Percentiles rank a stretch among this genome's conserved stretches.
Evolutionary conservation across 1,139 yeast genomes (phyloP).

Genomic region (Suhomyces panamericanus): DNA sequence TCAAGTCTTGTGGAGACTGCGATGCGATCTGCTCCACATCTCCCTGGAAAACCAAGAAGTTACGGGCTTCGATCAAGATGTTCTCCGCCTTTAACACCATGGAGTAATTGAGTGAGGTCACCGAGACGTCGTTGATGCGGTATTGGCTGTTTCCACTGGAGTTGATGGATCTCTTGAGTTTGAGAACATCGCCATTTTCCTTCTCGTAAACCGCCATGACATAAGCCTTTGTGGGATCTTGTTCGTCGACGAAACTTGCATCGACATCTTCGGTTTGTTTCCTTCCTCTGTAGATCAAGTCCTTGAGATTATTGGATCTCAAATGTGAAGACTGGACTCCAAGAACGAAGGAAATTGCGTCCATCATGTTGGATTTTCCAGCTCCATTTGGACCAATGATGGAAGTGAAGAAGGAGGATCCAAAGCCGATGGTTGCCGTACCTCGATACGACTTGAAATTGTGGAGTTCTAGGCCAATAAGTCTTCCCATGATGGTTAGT

Average conservation of each 20-base stretch:
- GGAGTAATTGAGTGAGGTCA: constrained; percentile 66
- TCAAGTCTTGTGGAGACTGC: constrained; percentile 75
- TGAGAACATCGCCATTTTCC: constrained; percentile 52
- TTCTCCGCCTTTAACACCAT: constrained; percentile 73
- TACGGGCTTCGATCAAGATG: constrained; percentile 84
- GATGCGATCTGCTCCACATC: constrained; percentile 94
- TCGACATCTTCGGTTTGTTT: constrained; percentile 21
- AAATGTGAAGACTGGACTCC: constrained; percentile 80
- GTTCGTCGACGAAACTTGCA: constrained; percentile 20
- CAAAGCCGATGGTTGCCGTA: constrained; percentile 74
- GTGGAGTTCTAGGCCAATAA: constrained; percentile 69
- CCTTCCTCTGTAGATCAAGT: constrained; percentile 79
- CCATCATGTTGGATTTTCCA: constrained; percentile 98
- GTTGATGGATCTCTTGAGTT: constrained; percentile 56
- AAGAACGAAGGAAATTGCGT: constrained; percentile 91
- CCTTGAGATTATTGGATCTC: constrained; percentile 72
- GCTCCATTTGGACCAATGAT: constrained; percentile 98
- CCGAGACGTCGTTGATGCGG: constrained; percentile 61
- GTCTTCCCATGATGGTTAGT: constrained; percentile 61
- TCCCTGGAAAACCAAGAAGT: constrained; percentile 94
- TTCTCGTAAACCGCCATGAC: constrained; percentile 80
- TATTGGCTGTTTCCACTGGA: constrained; percentile 67
- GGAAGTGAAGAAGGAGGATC: constrained; percentile 78
- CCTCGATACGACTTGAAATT: constrained; percentile 94
- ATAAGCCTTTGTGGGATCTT: constrained; percentile 64